A percentile compares a stretch with the other conserved stretches of the same genome.
Conservation (phyloP, 306 rosid genomes). For the Datisca glomerata region DNA sequence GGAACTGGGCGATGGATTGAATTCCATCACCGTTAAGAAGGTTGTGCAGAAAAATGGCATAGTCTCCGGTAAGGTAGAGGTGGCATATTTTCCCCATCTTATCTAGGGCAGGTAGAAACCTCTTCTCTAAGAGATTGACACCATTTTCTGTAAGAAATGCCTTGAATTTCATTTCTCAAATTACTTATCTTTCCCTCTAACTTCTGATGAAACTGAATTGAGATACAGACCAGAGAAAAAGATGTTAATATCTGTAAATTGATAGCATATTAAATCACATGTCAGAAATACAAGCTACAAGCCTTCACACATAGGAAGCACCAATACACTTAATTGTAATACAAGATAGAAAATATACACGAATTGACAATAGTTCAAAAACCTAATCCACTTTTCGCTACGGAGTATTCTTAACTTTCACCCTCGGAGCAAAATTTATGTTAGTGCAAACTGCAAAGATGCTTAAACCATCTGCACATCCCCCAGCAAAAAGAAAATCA, state of each 20-base stretch:
- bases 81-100: slow-evolving; percentile 67
- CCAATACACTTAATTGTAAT: too few species aligned
- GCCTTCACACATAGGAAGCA: too few species aligned
- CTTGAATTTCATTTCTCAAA: slow-evolving; percentile 70
- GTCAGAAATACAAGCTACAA: too few species aligned
- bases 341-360: too few species aligned
- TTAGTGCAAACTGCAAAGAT: too few species aligned
- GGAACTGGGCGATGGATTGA: slow-evolving; percentile 78
- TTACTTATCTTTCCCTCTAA: not conserved
- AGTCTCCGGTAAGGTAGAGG: slow-evolving; percentile 60
- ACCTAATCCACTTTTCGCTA: too few species aligned
- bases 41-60: slow-evolving; percentile 76
- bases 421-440: too few species aligned
- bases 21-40: slow-evolving; percentile 80
- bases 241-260: not conserved
- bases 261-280: not conserved
- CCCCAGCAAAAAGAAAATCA: too few species aligned
- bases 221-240: not conserved
- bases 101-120: slow-evolving; percentile 78
- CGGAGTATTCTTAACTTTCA: too few species aligned
- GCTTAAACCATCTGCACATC: too few species aligned
- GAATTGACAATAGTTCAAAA: too few species aligned
- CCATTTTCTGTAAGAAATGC: slow-evolving; percentile 72
- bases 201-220: not conserved
- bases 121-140: slow-evolving; percentile 52